Evolutionary conservation across 2,329 filamentous ascomycete species (phyloP), one percentile per base, ranked within the genome.

Genomic region (Botrytis tulipae): DNA sequence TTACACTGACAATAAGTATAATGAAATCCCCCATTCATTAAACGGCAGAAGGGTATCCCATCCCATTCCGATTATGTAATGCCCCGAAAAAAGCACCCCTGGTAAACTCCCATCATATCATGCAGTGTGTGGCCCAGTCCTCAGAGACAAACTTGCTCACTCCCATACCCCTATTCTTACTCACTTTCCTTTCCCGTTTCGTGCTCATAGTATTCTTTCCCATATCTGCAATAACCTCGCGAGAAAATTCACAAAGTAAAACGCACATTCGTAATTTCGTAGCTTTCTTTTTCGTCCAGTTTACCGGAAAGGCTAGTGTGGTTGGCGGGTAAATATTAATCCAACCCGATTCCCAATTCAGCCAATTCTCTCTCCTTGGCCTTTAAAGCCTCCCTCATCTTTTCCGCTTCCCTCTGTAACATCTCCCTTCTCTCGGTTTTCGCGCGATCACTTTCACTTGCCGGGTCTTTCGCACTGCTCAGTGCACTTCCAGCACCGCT

Each of bases 391-490:
- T 82, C 80, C 62, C 81, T 87, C 90, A 96, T 96, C 70, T 86
- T 86, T 79, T 95, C 92, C 0, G 92, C 90, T 81, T 97, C 93
- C 37, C 89, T 86, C 80, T 91, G 87, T 67, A 97, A 83, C 66
- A 90, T 87, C 14, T 88, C 88, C 67, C 91, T 86, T 72, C 90
- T 87, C 76, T 92, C 91, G 6, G 87, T 86, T 77, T 88, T 91
- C 12, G 84, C 80, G 22, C 84, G 84, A 44, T 88, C 87, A n/a
- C 81, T 82, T 44, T 89, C 86, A 18, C 77, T 83, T 18, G 61
- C 42, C 16, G 82, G 81, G 59, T 81, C 81, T 71, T 79, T 81
- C 62, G 29, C 77, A 78, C 66, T 79, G 77, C 57, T 75, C 72
- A 44, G 76, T 75, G 71, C 77, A 80, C 73, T 84, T 66, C 40